phyloP scores from a whole-genome alignment of 768 basidiomycete genomes.

The Leccinum pellstonianum region DNA sequence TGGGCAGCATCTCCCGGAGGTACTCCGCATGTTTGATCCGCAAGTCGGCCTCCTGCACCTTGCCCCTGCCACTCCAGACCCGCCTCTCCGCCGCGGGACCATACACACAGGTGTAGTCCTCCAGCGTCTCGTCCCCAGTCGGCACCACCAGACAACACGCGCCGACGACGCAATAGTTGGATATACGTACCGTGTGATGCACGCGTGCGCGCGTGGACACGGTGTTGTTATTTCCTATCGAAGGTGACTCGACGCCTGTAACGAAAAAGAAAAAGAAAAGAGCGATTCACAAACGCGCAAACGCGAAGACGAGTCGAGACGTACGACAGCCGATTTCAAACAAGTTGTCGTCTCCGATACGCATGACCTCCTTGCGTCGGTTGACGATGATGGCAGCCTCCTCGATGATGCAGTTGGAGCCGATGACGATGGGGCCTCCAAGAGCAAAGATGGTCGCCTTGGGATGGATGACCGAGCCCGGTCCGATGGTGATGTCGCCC shows the following conservation, averaged over 20 bases:
- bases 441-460: conserved; percentile 93
- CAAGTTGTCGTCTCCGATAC: conserved; percentile 89
- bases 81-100: conserved; percentile 73
- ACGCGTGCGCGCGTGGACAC: conserved; percentile 82
- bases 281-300: not conserved
- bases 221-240: conserved; percentile 83
- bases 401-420: conserved; percentile 86
- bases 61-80: conserved; percentile 83
- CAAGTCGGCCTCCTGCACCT: conserved; percentile 79
- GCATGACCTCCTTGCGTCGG: conserved; percentile 85
- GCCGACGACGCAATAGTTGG: conserved; percentile 80
- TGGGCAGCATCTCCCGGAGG: conserved; percentile 85
- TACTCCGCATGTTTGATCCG: conserved; percentile 90
- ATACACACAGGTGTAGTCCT: conserved; percentile 83
- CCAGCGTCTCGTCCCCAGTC: conserved; percentile 72
- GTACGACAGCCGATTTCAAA: conserved; percentile 93
- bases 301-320: conserved; percentile 31
- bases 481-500: conserved; percentile 90
- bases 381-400: conserved; percentile 91
- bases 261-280: not conserved
- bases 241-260: conserved; percentile 83
- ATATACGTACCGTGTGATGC: conserved; percentile 77
- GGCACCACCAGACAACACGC: conserved; percentile 78
- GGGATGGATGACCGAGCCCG: conserved; percentile 90
- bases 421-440: conserved; percentile 88